Evolutionary conservation across 495 filamentous ascomycete species (phyloP).

Genomic region (Articulospora tetracladia): DNA sequence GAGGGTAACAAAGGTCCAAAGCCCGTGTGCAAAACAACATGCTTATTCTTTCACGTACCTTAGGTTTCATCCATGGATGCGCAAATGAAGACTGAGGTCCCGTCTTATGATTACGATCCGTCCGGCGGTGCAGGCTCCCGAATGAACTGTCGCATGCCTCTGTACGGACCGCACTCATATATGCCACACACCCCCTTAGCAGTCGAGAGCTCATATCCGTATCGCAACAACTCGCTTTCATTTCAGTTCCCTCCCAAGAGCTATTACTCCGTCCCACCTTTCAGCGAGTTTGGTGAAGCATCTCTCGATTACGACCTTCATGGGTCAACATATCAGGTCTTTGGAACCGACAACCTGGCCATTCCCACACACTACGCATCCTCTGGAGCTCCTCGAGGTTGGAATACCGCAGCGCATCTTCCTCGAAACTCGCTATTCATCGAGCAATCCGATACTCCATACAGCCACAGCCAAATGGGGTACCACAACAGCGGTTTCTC

Average conservation of each 20-base stretch:
- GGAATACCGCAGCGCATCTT: constrained; percentile 24
- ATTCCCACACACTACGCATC: constrained; percentile 23
- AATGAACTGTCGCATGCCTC: constrained; percentile 28
- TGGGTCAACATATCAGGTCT: constrained; percentile 26
- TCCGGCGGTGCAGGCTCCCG: constrained; percentile 31
- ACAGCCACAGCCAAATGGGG: constrained; percentile 14
- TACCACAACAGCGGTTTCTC: constrained; percentile 23
- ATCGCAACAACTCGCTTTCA: constrained; percentile 28
- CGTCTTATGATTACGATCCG: constrained; percentile 37
- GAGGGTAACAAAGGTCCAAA: constrained; percentile 54
- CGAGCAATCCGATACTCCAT: constrained; percentile 17
- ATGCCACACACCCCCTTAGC: constrained; percentile 27
- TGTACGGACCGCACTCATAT: constrained; percentile 25
- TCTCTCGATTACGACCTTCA: constrained; percentile 38
- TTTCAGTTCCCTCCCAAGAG: constrained; percentile 32
- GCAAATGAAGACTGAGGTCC: constrained; percentile 33
- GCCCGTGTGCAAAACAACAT: neutral
- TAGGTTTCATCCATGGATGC: constrained; percentile 48
- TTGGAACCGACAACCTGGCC: constrained; percentile 29
- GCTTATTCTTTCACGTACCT: constrained; percentile 19
- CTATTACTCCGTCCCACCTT: constrained; percentile 13
- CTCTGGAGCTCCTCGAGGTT: constrained; percentile 32
- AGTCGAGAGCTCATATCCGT: constrained; percentile 27
- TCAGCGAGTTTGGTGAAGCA: constrained; percentile 31
- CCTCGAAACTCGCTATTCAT: constrained; percentile 13